Conservation (phyloP, 352 stramenopile genomes). For the Globisporangium parvum region DNA sequence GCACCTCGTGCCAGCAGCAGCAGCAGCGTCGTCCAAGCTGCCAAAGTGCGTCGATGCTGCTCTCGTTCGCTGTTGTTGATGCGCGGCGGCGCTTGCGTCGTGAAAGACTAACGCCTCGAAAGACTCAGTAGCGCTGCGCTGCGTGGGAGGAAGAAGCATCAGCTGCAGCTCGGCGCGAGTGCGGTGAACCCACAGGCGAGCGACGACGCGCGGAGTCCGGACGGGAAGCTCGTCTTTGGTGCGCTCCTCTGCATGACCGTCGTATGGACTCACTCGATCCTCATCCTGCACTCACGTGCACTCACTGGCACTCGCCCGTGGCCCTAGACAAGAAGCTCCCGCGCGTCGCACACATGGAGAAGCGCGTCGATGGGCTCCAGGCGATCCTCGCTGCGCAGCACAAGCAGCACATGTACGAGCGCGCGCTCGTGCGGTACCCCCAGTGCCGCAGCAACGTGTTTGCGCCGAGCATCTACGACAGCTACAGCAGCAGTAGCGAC, state of each 20-base stretch:
- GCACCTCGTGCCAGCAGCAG: slow-evolving; percentile 16
- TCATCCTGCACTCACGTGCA: no score
- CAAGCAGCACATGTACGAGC: slow-evolving; percentile 60
- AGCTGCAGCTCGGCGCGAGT: slow-evolving; percentile 29
- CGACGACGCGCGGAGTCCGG: slow-evolving; percentile 30
- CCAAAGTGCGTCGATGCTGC: slow-evolving; percentile 30
- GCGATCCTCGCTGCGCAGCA: slow-evolving; percentile 39
- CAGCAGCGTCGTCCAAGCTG: slow-evolving; percentile 23
- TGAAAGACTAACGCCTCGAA: background rate
- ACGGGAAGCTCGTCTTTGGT: slow-evolving; percentile 68
- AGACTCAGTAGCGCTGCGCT: slow-evolving; percentile 7
- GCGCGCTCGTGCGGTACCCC: slow-evolving; percentile 50
- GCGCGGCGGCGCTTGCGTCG: background rate
- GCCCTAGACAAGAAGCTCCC: slow-evolving; percentile 57
- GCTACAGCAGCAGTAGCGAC: no score
- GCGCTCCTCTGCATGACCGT: background rate
- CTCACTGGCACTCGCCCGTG: background rate
- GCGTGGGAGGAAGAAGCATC: slow-evolving; percentile 35
- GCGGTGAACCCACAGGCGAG: slow-evolving; percentile 18
- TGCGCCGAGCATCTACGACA: slow-evolving; percentile 45
- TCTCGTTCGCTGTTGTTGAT: no score
- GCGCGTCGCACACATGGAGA: slow-evolving; percentile 66
- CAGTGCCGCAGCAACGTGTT: slow-evolving; percentile 69
- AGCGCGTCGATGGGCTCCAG: slow-evolving; percentile 35
- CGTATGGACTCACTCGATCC: slow-evolving; percentile 1